Evolutionary conservation across 176 grass and related monocot species (phyloP), one percentile per base, ranked within the genome.

Genomic region (Juncus inflexus): DNA sequence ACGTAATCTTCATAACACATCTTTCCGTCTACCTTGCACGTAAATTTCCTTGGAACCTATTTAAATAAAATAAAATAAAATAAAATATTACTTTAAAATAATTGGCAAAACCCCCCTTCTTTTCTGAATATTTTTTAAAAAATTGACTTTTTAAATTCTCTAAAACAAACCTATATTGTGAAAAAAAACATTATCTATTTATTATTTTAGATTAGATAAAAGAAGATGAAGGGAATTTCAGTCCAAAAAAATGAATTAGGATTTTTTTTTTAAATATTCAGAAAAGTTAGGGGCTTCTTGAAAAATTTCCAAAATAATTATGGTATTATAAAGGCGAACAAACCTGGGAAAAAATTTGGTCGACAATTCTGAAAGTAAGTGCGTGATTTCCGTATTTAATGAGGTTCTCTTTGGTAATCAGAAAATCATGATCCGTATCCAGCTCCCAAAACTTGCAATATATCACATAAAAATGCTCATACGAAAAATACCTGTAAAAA

Each of bases 381-480:
- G 87, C 81, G 88, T 91, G 92, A 56, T 91, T 96, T 80, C 87
- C 92, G 19, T 96, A 96, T 77, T 90, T 96, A 50, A 96, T 83
- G 74, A 96, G 92, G 58, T 91, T 96, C 70, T 96, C 84, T 78
- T 91, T 96, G 58, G 87, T 83, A 81, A 96, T 96, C 65, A 91
- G 63, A 80, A 96, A 91, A 83, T 96, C 84, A 9, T 91, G 92
- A 75, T 96, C 87, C 52, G 92, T 89, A 72, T 96, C 92, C 42
- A 96, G 84, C 66, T 96, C 92, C 87, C 92, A 96, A 71, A 96
- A 91, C 74, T 87, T 86, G 77, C 92, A 96, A 40, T 96, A 91
- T 83, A 96, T 96, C 62, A 96, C 92, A 66, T 91, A 96, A 60
- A 96, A 96, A 71, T 96, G 92, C 74, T 91, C 92, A 64, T 96